Percentiles rank a stretch among this genome's conserved stretches.
phyloP scores from a whole-genome alignment of 2,329 filamentous ascomycete species.

The Ilyonectria sp. region DNA sequence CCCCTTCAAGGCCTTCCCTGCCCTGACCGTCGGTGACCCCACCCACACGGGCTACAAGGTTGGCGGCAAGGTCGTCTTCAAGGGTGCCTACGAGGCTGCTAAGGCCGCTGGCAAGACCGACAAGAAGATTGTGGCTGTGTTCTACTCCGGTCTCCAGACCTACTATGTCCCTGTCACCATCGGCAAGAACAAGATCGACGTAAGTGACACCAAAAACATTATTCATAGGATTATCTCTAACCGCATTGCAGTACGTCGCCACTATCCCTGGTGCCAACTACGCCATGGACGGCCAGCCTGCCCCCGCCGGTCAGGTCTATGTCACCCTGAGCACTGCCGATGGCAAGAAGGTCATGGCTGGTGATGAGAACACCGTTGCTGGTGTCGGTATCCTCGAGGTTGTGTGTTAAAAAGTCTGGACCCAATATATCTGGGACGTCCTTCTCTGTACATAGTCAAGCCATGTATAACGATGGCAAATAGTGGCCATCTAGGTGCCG shows the following conservation, averaged over 20 bases:
- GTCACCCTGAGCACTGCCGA: constrained; percentile 54
- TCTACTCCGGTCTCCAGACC: constrained; percentile 37
- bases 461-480: neutral
- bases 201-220: constrained; percentile 28
- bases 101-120: constrained; percentile 20
- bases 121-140: constrained; percentile 28
- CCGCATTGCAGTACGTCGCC: constrained; percentile 33
- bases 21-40: constrained; percentile 54
- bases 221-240: neutral
- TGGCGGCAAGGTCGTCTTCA: constrained; percentile 34
- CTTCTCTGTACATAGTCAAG: constrained; percentile 13
- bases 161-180: constrained; percentile 34
- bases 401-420: constrained; percentile 7
- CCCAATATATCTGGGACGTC: neutral
- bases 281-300: constrained; percentile 20
- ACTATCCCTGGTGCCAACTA: constrained; percentile 31
- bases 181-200: constrained; percentile 29
- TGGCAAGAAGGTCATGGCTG: constrained; percentile 43
- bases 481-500: neutral
- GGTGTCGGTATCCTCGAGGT: constrained; percentile 54
- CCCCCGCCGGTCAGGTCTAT: constrained; percentile 52
- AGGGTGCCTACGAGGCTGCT: constrained; percentile 13
- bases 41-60: constrained; percentile 42
- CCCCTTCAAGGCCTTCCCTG: constrained; percentile 74
- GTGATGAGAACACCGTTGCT: constrained; percentile 53